Conservation (phyloP, 805 yeast genomes). For the Schwanniomyces yamadae region DNA sequence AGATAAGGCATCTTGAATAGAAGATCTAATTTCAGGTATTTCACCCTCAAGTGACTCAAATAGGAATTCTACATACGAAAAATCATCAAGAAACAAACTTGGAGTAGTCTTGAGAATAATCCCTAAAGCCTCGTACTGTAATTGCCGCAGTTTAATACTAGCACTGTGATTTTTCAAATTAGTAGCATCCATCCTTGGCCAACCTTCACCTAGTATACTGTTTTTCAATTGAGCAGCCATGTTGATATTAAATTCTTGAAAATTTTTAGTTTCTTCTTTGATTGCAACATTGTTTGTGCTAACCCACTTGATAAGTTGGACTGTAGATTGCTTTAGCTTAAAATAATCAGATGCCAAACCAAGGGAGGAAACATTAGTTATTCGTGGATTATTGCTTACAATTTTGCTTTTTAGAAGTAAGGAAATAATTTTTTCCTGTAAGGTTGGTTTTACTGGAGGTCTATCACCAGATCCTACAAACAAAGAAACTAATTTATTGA, state of each 20-base stretch:
- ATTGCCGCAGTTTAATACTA: conserved; percentile 48
- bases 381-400: conserved; percentile 43
- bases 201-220: conserved; percentile 54
- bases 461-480: conserved; percentile 49
- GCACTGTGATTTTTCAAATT: conserved; percentile 39
- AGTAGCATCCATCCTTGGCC: conserved; percentile 48
- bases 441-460: conserved; percentile 52
- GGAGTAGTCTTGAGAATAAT: conserved; percentile 53
- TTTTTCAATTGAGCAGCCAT: conserved; percentile 56
- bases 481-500: conserved; percentile 45
- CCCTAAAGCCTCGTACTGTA: conserved; percentile 80
- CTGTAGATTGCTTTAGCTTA: conserved; percentile 54
- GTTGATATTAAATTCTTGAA: conserved; percentile 30
- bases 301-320: conserved; percentile 66
- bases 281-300: conserved; percentile 18
- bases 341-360: conserved; percentile 59
- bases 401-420: conserved; percentile 50
- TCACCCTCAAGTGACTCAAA: conserved; percentile 72
- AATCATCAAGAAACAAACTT: conserved; percentile 39
- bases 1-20: conserved; percentile 71
- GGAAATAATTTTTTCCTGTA: conserved; percentile 57
- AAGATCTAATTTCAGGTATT: conserved; percentile 55
- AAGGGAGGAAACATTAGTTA: conserved; percentile 51
- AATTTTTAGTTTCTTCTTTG: background rate
- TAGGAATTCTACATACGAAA: conserved; percentile 60